phyloP scores from a whole-genome alignment of 2,329 filamentous ascomycete species.

The Aureobasidium pullulans region DNA sequence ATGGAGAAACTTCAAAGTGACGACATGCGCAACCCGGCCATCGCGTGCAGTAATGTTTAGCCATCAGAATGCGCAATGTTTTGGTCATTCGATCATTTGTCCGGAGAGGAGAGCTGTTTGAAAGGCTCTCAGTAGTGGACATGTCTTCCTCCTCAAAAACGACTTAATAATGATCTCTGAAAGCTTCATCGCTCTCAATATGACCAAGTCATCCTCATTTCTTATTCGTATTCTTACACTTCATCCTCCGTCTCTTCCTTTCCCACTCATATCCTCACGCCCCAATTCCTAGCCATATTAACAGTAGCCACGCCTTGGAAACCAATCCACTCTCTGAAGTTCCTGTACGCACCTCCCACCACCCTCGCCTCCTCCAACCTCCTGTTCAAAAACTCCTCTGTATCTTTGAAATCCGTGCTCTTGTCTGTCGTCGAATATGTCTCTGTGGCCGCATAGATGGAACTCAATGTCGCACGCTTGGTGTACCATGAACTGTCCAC shows the following conservation, averaged over 20 bases:
- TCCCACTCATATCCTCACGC: slow-evolving; percentile 59
- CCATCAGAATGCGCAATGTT: too few relatives aligned
- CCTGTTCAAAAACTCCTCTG: slow-evolving; percentile 69
- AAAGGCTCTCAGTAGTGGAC: too few relatives aligned
- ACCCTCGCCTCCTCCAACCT: slow-evolving; percentile 62
- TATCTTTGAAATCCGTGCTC: slow-evolving; percentile 65
- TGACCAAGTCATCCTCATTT: not conserved
- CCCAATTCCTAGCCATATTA: slow-evolving; percentile 82
- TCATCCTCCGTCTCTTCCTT: slow-evolving; percentile 17
- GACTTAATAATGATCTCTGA: too few relatives aligned
- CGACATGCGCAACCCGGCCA: too few relatives aligned
- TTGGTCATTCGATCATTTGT: too few relatives aligned
- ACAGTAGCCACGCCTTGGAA: slow-evolving; percentile 72
- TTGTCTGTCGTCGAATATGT: slow-evolving; percentile 90
- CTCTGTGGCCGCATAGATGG: slow-evolving; percentile 67
- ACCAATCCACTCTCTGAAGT: slow-evolving; percentile 67
- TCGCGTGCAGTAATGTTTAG: too few relatives aligned
- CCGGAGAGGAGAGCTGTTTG: too few relatives aligned
- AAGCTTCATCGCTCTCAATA: too few relatives aligned
- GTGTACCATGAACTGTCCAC: slow-evolving; percentile 89
- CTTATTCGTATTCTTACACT: not conserved
- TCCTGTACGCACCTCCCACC: slow-evolving; percentile 55
- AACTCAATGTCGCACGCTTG: slow-evolving; percentile 55
- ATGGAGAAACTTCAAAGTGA: too few relatives aligned
- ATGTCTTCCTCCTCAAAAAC: too few relatives aligned